Evolutionary conservation across 2,329 filamentous ascomycete genomes (phyloP).

Genomic region (Sporothrix dimorphospora): DNA sequence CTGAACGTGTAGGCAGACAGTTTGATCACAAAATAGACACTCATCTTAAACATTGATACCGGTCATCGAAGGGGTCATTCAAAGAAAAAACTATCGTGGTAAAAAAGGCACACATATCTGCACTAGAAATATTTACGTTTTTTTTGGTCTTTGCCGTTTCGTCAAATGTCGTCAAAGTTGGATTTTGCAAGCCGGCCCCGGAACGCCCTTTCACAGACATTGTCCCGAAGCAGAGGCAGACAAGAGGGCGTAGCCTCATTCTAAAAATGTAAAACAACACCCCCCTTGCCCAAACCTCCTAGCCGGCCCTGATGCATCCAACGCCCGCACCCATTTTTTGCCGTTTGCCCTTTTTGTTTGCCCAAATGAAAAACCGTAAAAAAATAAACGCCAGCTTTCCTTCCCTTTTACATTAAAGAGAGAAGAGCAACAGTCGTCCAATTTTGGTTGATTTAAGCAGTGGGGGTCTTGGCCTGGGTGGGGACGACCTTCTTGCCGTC

Average conservation of each 20-base stretch:
- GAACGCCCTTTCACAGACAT: neutral
- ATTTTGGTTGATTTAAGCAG: conserved; percentile 6
- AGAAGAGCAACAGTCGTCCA: conserved; percentile 6
- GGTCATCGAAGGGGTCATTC: neutral
- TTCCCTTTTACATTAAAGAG: neutral
- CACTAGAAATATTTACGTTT: conserved; percentile 6
- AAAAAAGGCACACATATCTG: conserved; percentile 11
- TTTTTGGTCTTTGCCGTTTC: conserved; percentile 12
- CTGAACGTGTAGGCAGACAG: neutral
- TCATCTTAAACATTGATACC: neutral
- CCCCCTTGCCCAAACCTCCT: neutral
- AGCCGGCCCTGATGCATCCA: neutral
- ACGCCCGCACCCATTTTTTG: conserved; percentile 13
- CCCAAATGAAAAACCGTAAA: conserved; percentile 15
- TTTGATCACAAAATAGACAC: neutral
- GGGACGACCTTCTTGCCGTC: conserved; percentile 99
- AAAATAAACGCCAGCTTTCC: conserved; percentile 12
- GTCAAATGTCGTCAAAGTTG: conserved; percentile 17
- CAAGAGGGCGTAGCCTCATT: conserved; percentile 15
- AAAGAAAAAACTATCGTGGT: conserved; percentile 2
- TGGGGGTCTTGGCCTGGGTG: conserved; percentile 67
- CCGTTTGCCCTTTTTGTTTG: conserved; percentile 15
- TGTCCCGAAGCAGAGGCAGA: neutral
- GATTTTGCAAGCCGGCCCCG: conserved; percentile 3
- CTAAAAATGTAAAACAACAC: neutral